phyloP scores from a whole-genome alignment of 768 basidiomycete genomes.

The Auricularia heimuer region DNA sequence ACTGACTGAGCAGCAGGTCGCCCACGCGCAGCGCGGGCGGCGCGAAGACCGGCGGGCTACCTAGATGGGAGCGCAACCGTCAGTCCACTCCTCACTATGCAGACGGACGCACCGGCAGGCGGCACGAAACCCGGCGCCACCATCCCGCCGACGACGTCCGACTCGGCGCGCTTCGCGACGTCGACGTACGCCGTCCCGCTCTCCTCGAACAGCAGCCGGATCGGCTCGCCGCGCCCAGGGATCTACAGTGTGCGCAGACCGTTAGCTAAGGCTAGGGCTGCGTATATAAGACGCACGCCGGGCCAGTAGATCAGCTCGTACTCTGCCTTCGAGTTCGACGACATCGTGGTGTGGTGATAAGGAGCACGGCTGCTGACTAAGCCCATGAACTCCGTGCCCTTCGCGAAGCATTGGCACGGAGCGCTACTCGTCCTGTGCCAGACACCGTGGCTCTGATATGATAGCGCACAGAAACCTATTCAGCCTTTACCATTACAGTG shows the following conservation, averaged over 20 bases:
- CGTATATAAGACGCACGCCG: constrained; percentile 2
- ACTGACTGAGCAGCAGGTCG: constrained; percentile 24
- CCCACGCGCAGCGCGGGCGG: constrained; percentile 30
- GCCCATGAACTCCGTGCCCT: too few species aligned
- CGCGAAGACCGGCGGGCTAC: constrained; percentile 27
- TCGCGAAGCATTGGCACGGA: too few species aligned
- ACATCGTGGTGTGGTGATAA: too few species aligned
- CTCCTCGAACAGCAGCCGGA: constrained; percentile 30
- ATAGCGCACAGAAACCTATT: too few species aligned
- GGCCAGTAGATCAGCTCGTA: constrained; percentile 18
- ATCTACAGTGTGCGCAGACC: constrained; percentile 5
- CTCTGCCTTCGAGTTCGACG: not conserved
- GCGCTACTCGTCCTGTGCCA: too few species aligned
- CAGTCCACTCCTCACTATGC: not conserved
- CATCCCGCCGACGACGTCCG: not conserved
- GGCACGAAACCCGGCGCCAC: not conserved
- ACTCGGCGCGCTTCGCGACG: not conserved
- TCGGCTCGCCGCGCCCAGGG: constrained; percentile 30
- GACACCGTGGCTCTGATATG: too few species aligned
- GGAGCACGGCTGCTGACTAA: too few species aligned
- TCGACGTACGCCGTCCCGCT: constrained; percentile 26
- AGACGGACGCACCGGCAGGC: not conserved
- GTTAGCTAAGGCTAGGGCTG: too few species aligned
- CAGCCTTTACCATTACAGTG: too few species aligned
- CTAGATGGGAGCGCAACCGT: not conserved